phyloP scores from a whole-genome alignment of 1,139 yeast genomes.

The Yamadazyma oceani region DNA sequence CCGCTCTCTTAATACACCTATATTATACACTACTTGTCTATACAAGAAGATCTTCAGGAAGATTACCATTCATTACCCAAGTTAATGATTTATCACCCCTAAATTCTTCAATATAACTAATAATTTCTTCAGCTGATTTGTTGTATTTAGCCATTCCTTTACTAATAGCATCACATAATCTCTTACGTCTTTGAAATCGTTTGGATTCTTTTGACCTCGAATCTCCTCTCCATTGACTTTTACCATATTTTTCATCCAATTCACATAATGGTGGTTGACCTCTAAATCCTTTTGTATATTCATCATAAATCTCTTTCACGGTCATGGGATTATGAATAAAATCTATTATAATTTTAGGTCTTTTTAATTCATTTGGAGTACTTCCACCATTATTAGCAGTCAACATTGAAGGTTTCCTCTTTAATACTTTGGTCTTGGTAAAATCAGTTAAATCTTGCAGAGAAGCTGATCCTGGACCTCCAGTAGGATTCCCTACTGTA shows the following conservation, averaged over 20 bases:
- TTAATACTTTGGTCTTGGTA: constrained; percentile 15
- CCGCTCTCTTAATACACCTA: not conserved
- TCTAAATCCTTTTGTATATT: constrained; percentile 46
- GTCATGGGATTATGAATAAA: constrained; percentile 50
- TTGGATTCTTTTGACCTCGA: constrained; percentile 48
- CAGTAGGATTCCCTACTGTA: constrained; percentile 22
- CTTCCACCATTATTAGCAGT: constrained; percentile 1
- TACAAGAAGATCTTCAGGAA: constrained; percentile 36
- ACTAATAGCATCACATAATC: constrained; percentile 46
- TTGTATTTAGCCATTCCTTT: constrained; percentile 43
- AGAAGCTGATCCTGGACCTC: not conserved
- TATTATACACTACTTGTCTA: not conserved
- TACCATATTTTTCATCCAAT: constrained; percentile 46
- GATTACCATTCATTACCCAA: constrained; percentile 52
- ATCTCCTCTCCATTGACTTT: constrained; percentile 50
- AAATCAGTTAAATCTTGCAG: constrained; percentile 18
- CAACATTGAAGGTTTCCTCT: constrained; percentile 11
- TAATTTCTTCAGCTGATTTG: constrained; percentile 45
- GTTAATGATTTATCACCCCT: constrained; percentile 47
- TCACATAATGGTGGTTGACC: constrained; percentile 48
- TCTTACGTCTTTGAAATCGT: constrained; percentile 46
- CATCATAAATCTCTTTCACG: constrained; percentile 47
- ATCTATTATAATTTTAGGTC: constrained; percentile 39
- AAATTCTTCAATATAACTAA: constrained; percentile 42
- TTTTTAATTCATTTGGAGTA: constrained; percentile 19